Percentiles rank a stretch among this genome's conserved stretches.
phyloP scores from a whole-genome alignment of 768 basidiomycete species.

The Hericium rajendrae region DNA sequence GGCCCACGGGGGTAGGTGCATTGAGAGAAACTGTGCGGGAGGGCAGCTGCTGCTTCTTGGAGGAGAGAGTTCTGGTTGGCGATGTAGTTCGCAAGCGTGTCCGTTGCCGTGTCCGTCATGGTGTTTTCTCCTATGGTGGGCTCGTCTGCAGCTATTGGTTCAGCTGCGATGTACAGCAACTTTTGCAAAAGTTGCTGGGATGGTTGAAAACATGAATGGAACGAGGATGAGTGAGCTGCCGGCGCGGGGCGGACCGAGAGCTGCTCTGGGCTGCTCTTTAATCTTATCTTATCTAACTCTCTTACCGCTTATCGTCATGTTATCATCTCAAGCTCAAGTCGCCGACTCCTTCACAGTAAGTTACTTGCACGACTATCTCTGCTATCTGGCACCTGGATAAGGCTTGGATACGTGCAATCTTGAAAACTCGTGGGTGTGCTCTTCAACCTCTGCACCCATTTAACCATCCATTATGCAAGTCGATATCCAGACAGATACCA shows the following conservation, averaged over 20 bases:
- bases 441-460: neutral
- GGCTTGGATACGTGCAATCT: neutral
- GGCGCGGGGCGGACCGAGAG: neutral
- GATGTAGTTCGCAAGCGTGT: constrained; percentile 21
- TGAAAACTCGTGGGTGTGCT: neutral
- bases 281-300: too few species aligned
- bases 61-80: constrained; percentile 24
- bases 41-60: constrained; percentile 30
- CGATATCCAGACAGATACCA: neutral
- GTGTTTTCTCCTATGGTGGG: neutral
- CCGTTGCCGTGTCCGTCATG: constrained; percentile 3
- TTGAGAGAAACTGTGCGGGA: constrained; percentile 33
- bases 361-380: too few species aligned
- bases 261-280: too few species aligned
- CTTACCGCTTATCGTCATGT: too few species aligned
- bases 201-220: neutral
- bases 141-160: neutral
- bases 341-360: too few species aligned
- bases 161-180: too few species aligned
- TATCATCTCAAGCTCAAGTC: too few species aligned
- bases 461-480: neutral
- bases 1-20: constrained; percentile 31
- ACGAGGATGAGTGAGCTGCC: neutral
- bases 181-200: neutral
- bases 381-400: neutral